Evolutionary conservation across 1,139 yeast species (phyloP), one percentile per base, ranked within the genome.

Genomic region (Geotrichum restrictum): DNA sequence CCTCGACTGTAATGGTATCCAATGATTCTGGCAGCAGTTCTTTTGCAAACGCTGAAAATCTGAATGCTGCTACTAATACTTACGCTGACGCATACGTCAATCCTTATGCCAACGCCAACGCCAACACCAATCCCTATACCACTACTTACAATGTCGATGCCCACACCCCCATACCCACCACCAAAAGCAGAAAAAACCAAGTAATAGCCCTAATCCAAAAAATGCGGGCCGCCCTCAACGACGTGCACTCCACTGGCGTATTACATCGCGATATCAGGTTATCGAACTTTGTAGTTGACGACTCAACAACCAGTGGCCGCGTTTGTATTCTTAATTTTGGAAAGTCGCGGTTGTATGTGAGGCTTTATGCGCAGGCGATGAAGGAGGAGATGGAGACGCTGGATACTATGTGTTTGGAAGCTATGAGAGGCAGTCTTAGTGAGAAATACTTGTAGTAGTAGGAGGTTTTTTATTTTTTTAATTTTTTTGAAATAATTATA

Each of bases 401-500:
- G 18, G 52, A 64, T 74, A 1, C 79, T 79, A 49, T 60, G 47
- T 45, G 59, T 33, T 31, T 42, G 11, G 49, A 46, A 18, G 54
- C 56, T 18, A 45, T 45, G 41, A 8, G 48, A 6, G 48, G 48
- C 6, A 10, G 40, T 21, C 33, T 45, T 22, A 13, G 33, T 18
- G 36, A 34, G 11, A 22, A 45, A n/a, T 45, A 34, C 36, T 13
- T 22, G 24, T 45, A 18, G 16, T 6, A 8, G 33, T 29, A 29
- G 8, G 33, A 29, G 8, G 33, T 13, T 29, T 8, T 13, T 29
- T 8, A 8, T 8, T 29, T 29, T 29, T 29, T 29, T 29, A 29
- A 13, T 8, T 29, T 29, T 8, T 8, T 13, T 29, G 10, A 8
- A 8, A 13, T 29, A 8, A 13, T 8, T 29, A 29, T 29, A 29